phyloP scores from a whole-genome alignment of 2,329 filamentous ascomycete species.

The Phaeophleospora eucalypticola region DNA sequence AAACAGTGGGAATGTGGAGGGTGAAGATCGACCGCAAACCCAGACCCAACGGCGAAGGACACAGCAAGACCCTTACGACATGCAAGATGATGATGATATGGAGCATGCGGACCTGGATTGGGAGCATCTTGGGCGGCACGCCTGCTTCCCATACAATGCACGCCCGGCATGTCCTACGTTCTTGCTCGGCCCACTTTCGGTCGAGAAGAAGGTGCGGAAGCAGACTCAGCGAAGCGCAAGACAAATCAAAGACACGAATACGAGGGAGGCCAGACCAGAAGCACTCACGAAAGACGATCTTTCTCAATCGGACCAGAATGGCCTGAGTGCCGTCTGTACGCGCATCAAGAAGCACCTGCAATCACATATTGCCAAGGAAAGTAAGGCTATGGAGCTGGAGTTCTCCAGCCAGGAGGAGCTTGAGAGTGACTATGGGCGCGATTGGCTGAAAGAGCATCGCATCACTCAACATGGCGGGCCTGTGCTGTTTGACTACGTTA shows the following conservation, averaged over 20 bases:
- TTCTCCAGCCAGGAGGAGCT: conserved; percentile 27
- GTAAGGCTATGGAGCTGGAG: conserved; percentile 36
- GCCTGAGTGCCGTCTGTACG: conserved; percentile 73
- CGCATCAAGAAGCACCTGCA: conserved; percentile 63
- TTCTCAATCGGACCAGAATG: conserved; percentile 70
- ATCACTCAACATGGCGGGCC: conserved; percentile 67
- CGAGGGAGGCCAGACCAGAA: conserved; percentile 68
- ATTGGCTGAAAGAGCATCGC: conserved; percentile 61
- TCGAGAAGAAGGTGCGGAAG: conserved; percentile 77
- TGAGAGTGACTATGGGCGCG: conserved; percentile 38
- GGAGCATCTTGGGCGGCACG: conserved; percentile 74
- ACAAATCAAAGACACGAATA: conserved; percentile 63
- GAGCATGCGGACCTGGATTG: conserved; percentile 79
- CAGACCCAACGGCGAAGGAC: conserved; percentile 20
- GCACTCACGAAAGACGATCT: conserved; percentile 72
- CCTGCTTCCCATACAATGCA: conserved; percentile 66
- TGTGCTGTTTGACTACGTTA: conserved; percentile 77
- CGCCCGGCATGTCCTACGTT: conserved; percentile 78
- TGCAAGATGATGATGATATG: conserved; percentile 62
- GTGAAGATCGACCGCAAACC: conserved; percentile 45
- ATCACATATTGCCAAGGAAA: conserved; percentile 24
- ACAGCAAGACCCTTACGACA: conserved; percentile 19
- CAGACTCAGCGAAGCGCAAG: conserved; percentile 66
- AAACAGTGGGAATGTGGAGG: conserved; percentile 50
- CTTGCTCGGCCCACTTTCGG: conserved; percentile 79